Percentiles rank a stretch among this genome's conserved stretches.
These are phyloP conservation scores for Taiozyma onychis DNA, from an alignment of 1,139 yeast genomes.

Conservation along the genomic window DNA sequence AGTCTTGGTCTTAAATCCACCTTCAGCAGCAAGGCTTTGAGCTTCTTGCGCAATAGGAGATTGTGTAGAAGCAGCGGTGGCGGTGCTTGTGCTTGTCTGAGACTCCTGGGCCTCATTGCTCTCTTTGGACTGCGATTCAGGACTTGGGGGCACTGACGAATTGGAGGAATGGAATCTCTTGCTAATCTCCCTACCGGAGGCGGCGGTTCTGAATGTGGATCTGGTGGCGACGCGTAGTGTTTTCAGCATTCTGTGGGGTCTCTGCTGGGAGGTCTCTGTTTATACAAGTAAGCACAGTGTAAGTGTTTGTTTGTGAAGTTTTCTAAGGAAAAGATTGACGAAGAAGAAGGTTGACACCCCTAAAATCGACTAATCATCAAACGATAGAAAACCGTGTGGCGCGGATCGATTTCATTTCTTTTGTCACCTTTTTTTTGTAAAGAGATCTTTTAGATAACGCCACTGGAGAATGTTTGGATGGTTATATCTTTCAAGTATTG, in stretches of 20 bases:
- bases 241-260: neutral
- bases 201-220: neutral
- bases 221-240: neutral
- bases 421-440: neutral
- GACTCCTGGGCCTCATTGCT: conserved; percentile 4
- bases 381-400: conserved; percentile 1
- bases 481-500: neutral
- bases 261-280: neutral
- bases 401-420: neutral
- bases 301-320: too few relatives aligned
- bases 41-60: neutral
- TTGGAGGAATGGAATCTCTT: conserved; percentile 14
- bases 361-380: conserved; percentile 1
- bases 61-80: neutral
- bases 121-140: conserved; percentile 11
- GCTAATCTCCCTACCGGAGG: conserved; percentile 1
- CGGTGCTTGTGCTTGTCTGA: neutral
- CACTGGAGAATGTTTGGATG: neutral
- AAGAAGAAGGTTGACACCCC: neutral
- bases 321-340: too few relatives aligned
- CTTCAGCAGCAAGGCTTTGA: neutral
- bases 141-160: neutral
- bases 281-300: too few relatives aligned
- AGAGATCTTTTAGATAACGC: neutral
- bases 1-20: neutral